These are phyloP conservation scores for Aureobasidium sp. DNA, from an alignment of 2,329 filamentous ascomycete genomes.

Conservation along the genomic window DNA sequence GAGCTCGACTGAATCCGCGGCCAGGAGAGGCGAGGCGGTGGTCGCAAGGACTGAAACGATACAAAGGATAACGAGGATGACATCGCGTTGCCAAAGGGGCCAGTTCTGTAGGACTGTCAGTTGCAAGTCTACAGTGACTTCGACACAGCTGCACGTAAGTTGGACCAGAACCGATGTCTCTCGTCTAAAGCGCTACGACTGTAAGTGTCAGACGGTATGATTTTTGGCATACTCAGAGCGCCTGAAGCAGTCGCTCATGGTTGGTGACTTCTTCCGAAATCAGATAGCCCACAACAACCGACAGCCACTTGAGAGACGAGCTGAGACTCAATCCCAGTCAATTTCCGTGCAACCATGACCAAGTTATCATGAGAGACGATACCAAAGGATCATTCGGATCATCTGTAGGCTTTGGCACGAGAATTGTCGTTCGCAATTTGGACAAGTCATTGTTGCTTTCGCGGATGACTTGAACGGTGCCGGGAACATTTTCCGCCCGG, in stretches of 20 bases:
- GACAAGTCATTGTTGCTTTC: conserved; percentile 20
- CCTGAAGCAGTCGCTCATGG: neutral
- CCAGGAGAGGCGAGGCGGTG: conserved; percentile 76
- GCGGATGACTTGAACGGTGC: conserved; percentile 35
- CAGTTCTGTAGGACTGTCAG: conserved; percentile 53
- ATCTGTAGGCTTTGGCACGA: conserved; percentile 85
- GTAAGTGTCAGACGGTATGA: neutral
- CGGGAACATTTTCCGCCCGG: conserved; percentile 63
- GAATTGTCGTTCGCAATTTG: conserved; percentile 42
- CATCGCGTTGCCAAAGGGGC: conserved; percentile 78
- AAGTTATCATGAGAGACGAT: conserved; percentile 23
- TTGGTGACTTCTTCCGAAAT: conserved; percentile 20
- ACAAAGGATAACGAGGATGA: conserved; percentile 72
- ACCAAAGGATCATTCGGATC: conserved; percentile 84
- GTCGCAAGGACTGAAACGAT: conserved; percentile 76
- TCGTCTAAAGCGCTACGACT: neutral
- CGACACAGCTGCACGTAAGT: neutral
- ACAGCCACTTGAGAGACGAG: neutral
- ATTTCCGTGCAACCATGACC: neutral
- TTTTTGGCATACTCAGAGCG: neutral
- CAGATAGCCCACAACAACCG: no score
- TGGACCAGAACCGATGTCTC: neutral
- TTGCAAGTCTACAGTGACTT: conserved; percentile 2
- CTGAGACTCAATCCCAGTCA: neutral
- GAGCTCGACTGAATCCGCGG: conserved; percentile 77